Evolutionary conservation across 192 early-diverging fungal genomes (phyloP).

Genomic region (Pecoramyces ruminantium): DNA sequence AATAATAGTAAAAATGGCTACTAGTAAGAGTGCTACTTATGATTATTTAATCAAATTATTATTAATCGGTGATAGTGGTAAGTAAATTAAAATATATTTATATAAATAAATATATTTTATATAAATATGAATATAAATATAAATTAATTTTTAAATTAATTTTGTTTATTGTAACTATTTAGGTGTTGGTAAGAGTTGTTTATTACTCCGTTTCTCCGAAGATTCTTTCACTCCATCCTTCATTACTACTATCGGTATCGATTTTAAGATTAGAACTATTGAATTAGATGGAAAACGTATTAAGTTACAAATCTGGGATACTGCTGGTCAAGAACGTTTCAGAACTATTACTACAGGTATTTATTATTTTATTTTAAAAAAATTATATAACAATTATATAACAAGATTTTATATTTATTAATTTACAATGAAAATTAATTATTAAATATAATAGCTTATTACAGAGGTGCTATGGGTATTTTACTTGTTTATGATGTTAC

Average conservation of each 20-base stretch:
- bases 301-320: constrained; percentile 99
- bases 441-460: constrained; percentile 52
- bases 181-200: constrained; percentile 94
- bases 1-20: not conserved
- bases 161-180: too few species aligned
- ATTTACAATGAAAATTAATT: not conserved
- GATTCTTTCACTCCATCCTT: constrained; percentile 98
- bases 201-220: constrained; percentile 93
- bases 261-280: constrained; percentile 98
- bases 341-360: constrained; percentile 93
- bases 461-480: constrained; percentile 98
- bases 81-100: constrained; percentile 7
- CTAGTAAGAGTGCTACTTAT: constrained; percentile 76
- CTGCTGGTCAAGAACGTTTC: constrained; percentile 96
- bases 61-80: constrained; percentile 95
- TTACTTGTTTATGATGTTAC: constrained; percentile 96
- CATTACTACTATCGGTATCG: constrained; percentile 98
- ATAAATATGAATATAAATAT: too few species aligned
- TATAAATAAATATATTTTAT: too few species aligned
- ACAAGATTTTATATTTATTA: too few species aligned
- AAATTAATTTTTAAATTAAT: too few species aligned
- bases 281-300: constrained; percentile 98
- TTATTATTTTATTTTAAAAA: not conserved
- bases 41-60: constrained; percentile 99
- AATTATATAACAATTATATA: not conserved